Evolutionary conservation across 1,284 basidiomycete species (phyloP).

Genomic region (Xerocomus cyaneibrunnescens): DNA sequence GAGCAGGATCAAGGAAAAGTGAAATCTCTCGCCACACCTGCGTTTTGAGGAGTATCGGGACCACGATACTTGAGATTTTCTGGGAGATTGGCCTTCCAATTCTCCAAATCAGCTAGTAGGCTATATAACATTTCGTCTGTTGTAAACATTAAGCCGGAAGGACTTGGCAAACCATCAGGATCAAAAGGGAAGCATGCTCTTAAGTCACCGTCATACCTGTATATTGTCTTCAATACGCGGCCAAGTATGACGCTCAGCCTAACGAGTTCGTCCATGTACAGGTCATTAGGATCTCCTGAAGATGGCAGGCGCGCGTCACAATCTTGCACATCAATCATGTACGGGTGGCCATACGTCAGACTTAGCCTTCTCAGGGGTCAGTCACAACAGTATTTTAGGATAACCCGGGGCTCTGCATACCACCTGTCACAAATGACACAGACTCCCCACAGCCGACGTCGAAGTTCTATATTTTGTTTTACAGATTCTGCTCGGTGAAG

Average conservation of each 20-base stretch:
- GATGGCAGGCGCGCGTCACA: conserved; percentile 89
- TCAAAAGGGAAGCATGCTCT: background rate
- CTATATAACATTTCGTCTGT: conserved; percentile 74
- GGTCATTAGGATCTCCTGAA: conserved; percentile 67
- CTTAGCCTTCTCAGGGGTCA: conserved; percentile 54
- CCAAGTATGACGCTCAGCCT: conserved; percentile 87
- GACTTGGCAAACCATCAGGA: conserved; percentile 45
- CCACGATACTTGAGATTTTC: conserved; percentile 75
- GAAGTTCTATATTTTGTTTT: conserved; percentile 75
- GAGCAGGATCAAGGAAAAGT: conserved; percentile 4
- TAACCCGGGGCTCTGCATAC: conserved; percentile 42
- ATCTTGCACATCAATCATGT: conserved; percentile 91
- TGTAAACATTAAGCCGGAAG: conserved; percentile 80
- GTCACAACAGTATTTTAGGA: conserved; percentile 6
- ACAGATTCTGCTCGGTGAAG: conserved; percentile 84
- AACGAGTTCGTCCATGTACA: conserved; percentile 84
- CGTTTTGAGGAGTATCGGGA: conserved; percentile 54
- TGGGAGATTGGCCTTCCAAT: conserved; percentile 76
- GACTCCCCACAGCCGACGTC: conserved; percentile 86
- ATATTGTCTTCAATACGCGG: conserved; percentile 87
- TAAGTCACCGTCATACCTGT: conserved; percentile 52
- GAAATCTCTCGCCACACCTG: conserved; percentile 49
- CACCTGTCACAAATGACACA: conserved; percentile 92
- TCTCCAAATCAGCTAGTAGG: conserved; percentile 73
- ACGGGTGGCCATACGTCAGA: conserved; percentile 80